These are phyloP conservation scores for Phaeosphaeria sp. DNA, from an alignment of 2,329 filamentous ascomycete genomes.

Conservation along the genomic window DNA sequence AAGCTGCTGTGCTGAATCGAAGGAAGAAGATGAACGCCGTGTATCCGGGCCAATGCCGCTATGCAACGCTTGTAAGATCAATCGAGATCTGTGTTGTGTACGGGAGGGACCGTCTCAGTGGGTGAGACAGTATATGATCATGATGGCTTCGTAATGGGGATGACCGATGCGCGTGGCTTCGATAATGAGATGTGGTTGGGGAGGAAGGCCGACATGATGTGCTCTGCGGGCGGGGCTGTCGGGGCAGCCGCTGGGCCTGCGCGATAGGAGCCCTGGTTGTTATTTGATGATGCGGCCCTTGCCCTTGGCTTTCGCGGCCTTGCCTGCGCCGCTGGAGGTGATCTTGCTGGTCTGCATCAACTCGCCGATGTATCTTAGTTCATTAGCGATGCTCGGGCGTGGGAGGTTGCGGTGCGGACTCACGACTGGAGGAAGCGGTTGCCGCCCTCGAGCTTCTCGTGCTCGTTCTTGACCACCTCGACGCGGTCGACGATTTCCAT, in stretches of 20 bases:
- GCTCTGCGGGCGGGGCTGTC: conserved; percentile 23
- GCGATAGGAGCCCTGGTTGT: conserved; percentile 33
- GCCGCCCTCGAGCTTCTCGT: conserved; percentile 95
- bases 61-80: conserved; percentile 48
- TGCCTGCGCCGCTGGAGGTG: conserved; percentile 59
- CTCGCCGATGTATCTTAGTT: conserved; percentile 87
- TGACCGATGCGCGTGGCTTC: conserved; percentile 37
- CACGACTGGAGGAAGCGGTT: conserved; percentile 89
- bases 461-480: conserved; percentile 90
- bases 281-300: conserved; percentile 47
- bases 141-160: conserved; percentile 40
- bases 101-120: conserved; percentile 22
- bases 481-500: conserved; percentile 91
- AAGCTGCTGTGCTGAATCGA: conserved; percentile 32
- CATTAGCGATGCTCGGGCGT: conserved; percentile 18
- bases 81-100: conserved; percentile 21
- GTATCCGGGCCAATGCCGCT: conserved; percentile 35
- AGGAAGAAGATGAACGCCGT: conserved; percentile 37
- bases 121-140: conserved; percentile 41
- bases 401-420: conserved; percentile 25
- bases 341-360: conserved; percentile 79
- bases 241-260: conserved; percentile 15
- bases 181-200: conserved; percentile 37
- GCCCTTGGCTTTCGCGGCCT: conserved; percentile 56
- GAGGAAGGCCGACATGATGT: conserved; percentile 36